Base-by-base conservation (phyloP, 2,329 filamentous ascomycete species). In the Epichloe gansuensis region DNA sequence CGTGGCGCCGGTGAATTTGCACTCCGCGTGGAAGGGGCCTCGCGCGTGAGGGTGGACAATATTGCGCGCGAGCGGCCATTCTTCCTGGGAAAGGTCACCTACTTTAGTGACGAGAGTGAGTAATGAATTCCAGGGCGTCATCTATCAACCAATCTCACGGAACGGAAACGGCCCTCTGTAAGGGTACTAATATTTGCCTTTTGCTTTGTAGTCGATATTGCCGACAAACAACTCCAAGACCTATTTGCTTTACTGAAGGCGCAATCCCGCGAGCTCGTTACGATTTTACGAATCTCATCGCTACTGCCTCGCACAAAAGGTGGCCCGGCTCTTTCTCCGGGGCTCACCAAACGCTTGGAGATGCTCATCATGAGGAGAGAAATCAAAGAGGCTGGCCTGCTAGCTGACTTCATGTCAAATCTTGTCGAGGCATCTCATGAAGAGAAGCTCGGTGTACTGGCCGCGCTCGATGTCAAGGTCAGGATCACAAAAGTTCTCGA, bases 321-420 rank as follows among this genome's bases (percentile, higher is more conserved):
- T 47, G 74, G 78, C 23, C 76, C 81, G 0, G 76, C 77, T 4
- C 71, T 97, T 15, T 90, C 89, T 3, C 90, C 91, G 1, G 72
- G 91, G n/a, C 77, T 97, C 50, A 89, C 89, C 0, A 81, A 89
- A 49, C 81, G 90, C 50, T 79, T 98, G 43, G 90, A 97, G 62
- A 71, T 90, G 50, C 93, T 89, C 67, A 95, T 98, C 57, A 77
- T 82, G 35, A 82, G 85, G 65, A 94, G 93, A 64, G 83, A 89
- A 54, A 66, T 93, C 49, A 75, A 80, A 42, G 89, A 97, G 59
- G 90, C 90, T 1, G 91, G 91, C 2, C 73, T 82, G 8, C 75
- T 98, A 9, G 91, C 93, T 6, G 93, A 98, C 66, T 97, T 97
- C 65, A 96, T 98, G 89, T 85, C 89, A 40, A 95, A 95, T 64